Evolutionary conservation across 345 rosid species (phyloP).

Genomic region (Eucalyptus grandis): DNA sequence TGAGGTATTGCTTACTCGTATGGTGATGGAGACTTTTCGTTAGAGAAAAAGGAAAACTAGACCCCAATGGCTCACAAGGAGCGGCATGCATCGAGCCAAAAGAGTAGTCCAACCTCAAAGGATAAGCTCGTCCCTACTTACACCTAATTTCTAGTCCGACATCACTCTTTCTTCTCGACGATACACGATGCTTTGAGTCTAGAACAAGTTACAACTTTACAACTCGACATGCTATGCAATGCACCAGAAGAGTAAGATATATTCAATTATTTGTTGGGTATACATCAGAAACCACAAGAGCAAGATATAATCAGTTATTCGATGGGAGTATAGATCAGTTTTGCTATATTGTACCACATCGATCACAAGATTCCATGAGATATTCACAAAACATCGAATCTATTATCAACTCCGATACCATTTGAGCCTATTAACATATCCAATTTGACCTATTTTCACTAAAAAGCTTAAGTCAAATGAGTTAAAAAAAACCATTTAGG

Average conservation of each 20-base stretch:
- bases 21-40: background rate
- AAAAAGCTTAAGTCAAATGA: background rate
- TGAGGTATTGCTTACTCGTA: background rate
- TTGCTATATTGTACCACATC: fast-evolving
- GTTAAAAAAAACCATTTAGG: background rate
- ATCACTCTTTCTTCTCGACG: background rate
- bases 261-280: background rate
- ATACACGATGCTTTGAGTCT: background rate
- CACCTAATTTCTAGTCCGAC: background rate
- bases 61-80: background rate
- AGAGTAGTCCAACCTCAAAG: background rate
- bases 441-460: background rate
- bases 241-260: background rate
- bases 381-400: background rate
- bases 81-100: background rate
- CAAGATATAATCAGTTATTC: too few relatives aligned
- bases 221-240: background rate
- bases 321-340: too few relatives aligned
- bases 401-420: fast-evolving
- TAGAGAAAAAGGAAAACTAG: background rate
- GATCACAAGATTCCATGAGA: background rate
- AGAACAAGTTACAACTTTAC: background rate
- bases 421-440: fast-evolving
- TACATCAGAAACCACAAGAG: background rate
- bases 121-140: background rate